Percentiles rank a stretch among this genome's conserved stretches.
These are phyloP conservation scores for Termitomyces sp. DNA, from an alignment of 1,284 basidiomycete species.

Conservation along the genomic window DNA sequence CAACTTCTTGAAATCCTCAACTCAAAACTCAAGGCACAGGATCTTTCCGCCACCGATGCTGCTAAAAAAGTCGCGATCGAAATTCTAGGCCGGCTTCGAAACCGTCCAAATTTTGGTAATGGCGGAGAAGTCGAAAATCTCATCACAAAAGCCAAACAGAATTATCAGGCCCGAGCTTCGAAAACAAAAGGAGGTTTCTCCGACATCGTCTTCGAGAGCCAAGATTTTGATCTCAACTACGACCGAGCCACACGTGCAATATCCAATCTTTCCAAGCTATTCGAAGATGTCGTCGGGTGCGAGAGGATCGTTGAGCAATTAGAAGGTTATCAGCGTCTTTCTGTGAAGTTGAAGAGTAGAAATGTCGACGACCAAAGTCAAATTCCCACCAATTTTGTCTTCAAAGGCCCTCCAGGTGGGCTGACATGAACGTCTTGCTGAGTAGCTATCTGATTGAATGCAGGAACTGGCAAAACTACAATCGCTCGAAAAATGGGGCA, in stretches of 20 bases:
- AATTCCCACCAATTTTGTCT: slow-evolving; percentile 64
- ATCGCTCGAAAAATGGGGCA: slow-evolving; percentile 48
- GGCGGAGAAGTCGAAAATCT: slow-evolving; percentile 62
- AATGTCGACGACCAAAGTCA: slow-evolving; percentile 31
- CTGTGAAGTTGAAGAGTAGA: slow-evolving; percentile 19
- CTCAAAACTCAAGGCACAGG: neutral
- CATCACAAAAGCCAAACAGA: slow-evolving; percentile 46
- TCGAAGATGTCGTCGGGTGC: slow-evolving; percentile 57
- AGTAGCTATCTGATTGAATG: neutral
- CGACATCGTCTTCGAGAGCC: slow-evolving; percentile 47
- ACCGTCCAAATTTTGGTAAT: neutral
- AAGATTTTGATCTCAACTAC: slow-evolving; percentile 59
- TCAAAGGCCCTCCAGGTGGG: slow-evolving; percentile 65
- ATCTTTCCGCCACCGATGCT: slow-evolving; percentile 16
- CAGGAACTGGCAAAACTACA: slow-evolving; percentile 48
- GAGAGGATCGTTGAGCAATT: slow-evolving; percentile 48
- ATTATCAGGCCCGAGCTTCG: slow-evolving; percentile 40
- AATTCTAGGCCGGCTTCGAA: neutral
- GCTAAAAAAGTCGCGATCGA: slow-evolving; percentile 23
- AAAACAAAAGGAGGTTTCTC: slow-evolving; percentile 26
- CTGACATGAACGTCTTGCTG: neutral
- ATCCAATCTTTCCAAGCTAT: slow-evolving; percentile 48
- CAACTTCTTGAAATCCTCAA: slow-evolving; percentile 15
- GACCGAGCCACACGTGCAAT: slow-evolving; percentile 43
- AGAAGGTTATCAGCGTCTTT: slow-evolving; percentile 45